phyloP scores from a whole-genome alignment of 2,329 filamentous ascomycete species.

The Endothia cerciana region DNA sequence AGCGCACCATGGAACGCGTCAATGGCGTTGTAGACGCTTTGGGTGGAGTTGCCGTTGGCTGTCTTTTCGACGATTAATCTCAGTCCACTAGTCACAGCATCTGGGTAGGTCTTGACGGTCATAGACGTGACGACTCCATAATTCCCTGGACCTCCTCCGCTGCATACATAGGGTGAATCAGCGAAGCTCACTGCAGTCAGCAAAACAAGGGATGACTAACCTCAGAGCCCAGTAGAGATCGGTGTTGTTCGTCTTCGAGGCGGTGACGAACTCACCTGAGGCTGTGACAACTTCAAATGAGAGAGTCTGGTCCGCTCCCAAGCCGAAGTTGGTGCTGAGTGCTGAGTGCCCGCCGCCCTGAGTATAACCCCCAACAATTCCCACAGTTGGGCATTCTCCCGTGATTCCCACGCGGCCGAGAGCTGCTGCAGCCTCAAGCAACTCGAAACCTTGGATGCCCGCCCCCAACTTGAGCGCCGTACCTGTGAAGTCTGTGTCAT shows the following conservation, averaged over 20 bases:
- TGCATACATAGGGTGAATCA: not conserved
- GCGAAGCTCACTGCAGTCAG: not conserved
- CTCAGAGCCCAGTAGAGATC: slow-evolving; percentile 55
- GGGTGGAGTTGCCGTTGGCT: slow-evolving; percentile 25
- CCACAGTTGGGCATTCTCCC: slow-evolving; percentile 46
- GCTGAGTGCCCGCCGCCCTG: slow-evolving; percentile 60
- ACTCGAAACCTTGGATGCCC: slow-evolving; percentile 56
- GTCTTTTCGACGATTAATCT: slow-evolving; percentile 29
- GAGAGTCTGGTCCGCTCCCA: slow-evolving; percentile 54
- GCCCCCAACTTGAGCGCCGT: slow-evolving; percentile 58
- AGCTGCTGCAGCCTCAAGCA: slow-evolving; percentile 52
- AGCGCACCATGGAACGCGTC: slow-evolving; percentile 34
- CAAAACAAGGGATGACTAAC: not conserved
- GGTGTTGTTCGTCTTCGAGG: slow-evolving; percentile 44
- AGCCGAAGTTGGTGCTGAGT: slow-evolving; percentile 52
- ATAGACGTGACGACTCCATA: slow-evolving; percentile 41
- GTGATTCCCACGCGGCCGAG: slow-evolving; percentile 42
- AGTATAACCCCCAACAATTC: slow-evolving; percentile 51
- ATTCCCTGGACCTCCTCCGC: slow-evolving; percentile 47
- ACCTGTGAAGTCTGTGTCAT: slow-evolving; percentile 42
- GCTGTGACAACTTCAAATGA: slow-evolving; percentile 53
- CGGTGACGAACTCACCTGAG: slow-evolving; percentile 46
- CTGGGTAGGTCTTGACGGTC: slow-evolving; percentile 34
- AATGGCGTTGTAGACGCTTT: slow-evolving; percentile 30
- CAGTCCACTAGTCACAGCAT: slow-evolving; percentile 31